phyloP scores from a whole-genome alignment of 768 basidiomycete genomes.

The Rhodotorula paludigena region DNA sequence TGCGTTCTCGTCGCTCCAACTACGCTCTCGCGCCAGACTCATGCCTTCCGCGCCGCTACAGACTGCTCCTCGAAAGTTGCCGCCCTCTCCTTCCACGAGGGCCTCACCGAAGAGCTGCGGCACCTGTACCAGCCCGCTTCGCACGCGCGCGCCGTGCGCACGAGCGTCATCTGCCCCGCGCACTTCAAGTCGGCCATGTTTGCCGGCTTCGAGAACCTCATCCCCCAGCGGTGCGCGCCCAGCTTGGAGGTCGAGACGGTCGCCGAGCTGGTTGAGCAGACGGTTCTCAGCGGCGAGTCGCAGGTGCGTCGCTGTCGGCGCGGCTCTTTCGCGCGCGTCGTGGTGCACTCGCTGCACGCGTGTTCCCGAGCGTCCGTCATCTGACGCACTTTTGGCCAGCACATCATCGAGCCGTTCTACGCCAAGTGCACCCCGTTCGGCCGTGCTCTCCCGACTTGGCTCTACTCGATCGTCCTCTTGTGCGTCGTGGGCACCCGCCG shows the following conservation, averaged over 20 bases:
- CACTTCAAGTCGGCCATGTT: slow-evolving; percentile 77
- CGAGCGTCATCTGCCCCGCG: slow-evolving; percentile 76
- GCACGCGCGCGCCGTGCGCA: slow-evolving; percentile 75
- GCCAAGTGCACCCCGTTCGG: slow-evolving; percentile 41
- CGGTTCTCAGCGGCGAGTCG: slow-evolving; percentile 28
- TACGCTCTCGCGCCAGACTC: background rate
- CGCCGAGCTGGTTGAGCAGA: slow-evolving; percentile 8
- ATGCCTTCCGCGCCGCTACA: slow-evolving; percentile 49
- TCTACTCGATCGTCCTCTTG: slow-evolving; percentile 20
- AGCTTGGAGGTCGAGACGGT: slow-evolving; percentile 28
- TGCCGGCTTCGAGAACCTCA: slow-evolving; percentile 45
- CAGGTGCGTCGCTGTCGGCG: slow-evolving; percentile 47
- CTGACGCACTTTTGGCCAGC: slow-evolving; percentile 54
- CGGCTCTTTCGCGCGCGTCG: no score
- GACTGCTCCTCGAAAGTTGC: slow-evolving; percentile 92
- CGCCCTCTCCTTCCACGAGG: slow-evolving; percentile 70
- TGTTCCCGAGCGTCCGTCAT: slow-evolving; percentile 72
- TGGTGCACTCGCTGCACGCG: no score
- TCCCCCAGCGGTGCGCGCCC: slow-evolving; percentile 16
- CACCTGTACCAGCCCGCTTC: slow-evolving; percentile 52
- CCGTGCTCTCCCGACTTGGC: slow-evolving; percentile 35
- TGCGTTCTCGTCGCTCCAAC: background rate
- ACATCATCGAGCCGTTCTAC: slow-evolving; percentile 74
- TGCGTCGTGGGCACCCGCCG: background rate
- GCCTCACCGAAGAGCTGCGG: slow-evolving; percentile 81